Evolutionary conservation across 2,329 filamentous ascomycete species (phyloP).

Genomic region (Thielaviopsis euricoi): DNA sequence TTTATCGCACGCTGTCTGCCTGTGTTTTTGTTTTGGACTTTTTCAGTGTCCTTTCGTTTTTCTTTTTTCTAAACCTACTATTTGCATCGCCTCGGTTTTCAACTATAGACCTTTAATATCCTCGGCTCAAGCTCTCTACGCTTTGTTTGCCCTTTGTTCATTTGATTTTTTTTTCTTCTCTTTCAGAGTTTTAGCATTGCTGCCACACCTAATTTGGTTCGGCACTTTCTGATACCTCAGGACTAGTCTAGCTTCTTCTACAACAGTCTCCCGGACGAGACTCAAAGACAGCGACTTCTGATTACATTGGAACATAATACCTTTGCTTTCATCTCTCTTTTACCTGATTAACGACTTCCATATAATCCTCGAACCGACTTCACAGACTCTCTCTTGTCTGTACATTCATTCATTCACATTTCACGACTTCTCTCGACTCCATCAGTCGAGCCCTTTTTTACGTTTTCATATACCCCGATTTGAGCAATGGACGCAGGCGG

Average conservation of each 20-base stretch:
- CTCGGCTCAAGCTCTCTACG: neutral
- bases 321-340: slow-evolving; percentile 3
- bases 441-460: neutral
- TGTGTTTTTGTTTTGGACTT: neutral
- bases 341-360: neutral
- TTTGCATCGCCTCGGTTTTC: neutral
- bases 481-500: slow-evolving; percentile 82
- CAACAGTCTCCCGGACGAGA: slow-evolving; percentile 11
- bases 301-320: slow-evolving; percentile 4
- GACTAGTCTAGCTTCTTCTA: neutral
- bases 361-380: neutral
- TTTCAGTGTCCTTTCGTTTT: neutral
- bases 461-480: slow-evolving; percentile 13
- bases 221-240: neutral
- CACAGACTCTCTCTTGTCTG: slow-evolving; percentile 5
- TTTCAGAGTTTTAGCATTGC: neutral
- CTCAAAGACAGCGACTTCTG: slow-evolving; percentile 1
- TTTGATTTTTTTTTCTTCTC: neutral
- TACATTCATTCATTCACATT: slow-evolving; percentile 4
- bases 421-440: neutral
- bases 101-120: neutral
- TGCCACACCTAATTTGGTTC: neutral
- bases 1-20: neutral
- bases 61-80: neutral
- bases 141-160: neutral